Base-by-base conservation (phyloP, 139 green algal species). In the Parachlorella kessleri region DNA sequence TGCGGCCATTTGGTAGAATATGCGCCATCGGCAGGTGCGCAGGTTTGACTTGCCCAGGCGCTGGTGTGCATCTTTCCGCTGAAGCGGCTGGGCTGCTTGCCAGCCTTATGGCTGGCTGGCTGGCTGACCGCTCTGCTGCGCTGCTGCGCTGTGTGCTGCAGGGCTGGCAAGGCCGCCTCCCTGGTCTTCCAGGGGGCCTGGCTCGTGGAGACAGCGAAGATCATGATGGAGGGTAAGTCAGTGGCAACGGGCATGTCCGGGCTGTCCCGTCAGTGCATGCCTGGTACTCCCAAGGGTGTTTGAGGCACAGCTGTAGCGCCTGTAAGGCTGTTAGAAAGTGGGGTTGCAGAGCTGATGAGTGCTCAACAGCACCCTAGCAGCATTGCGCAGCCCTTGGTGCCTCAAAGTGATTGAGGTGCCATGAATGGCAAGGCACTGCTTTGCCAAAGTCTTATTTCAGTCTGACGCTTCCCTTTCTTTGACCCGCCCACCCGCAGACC, bases 111-210 rank as follows among this genome's bases (percentile, higher is more conserved):
- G n/a, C n/a, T n/a, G n/a, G n/a, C n/a, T n/a, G n/a, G n/a, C n/a
- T n/a, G n/a, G n/a, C n/a, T n/a, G n/a, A n/a, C n/a, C n/a, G n/a
- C n/a, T n/a, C n/a, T n/a, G n/a, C n/a, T n/a, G n/a, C n/a, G n/a
- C n/a, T n/a, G n/a, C n/a, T n/a, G n/a, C n/a, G n/a, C n/a, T n/a
- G n/a, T n/a, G n/a, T n/a, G n/a, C n/a, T n/a, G n/a, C n/a, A n/a
- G n/a, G n/a, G n/a, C 72, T 4, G 70, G 37, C 66, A 80, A 72
- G 30, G 72, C 59, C 26, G 30, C 36, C 24, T 38, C 74, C 8
- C 8, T 81, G 3, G 75, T 88, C 4, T 36, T 88, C 26, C 70
- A 79, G 24, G 84, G 84, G 2, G 81, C 75, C 21, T 88, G 84
- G 84, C 70, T 88, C 23, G 66, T 77, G 55, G 41, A 81, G 36